These are phyloP conservation scores for Ascochyta lentis DNA, from an alignment of 2,329 filamentous ascomycete genomes.

Conservation along the genomic window DNA sequence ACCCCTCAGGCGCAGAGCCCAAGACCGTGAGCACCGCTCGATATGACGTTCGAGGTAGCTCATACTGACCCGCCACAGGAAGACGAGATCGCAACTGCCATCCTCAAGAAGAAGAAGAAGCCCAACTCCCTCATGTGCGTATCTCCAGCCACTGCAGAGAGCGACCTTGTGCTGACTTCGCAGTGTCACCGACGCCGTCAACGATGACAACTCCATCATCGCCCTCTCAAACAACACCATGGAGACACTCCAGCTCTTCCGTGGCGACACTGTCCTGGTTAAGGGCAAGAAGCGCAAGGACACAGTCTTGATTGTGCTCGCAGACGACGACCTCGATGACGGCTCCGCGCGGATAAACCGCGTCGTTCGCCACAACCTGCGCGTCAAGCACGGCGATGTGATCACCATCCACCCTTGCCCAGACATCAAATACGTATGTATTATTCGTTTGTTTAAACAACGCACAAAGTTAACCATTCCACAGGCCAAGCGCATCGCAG, in stretches of 20 bases:
- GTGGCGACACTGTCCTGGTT: constrained; percentile 95
- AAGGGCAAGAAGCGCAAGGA: constrained; percentile 99
- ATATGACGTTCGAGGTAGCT: constrained; percentile 16
- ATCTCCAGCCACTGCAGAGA: constrained; percentile 3
- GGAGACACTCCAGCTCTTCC: constrained; percentile 97
- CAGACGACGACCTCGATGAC: constrained; percentile 97
- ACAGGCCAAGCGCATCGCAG: constrained; percentile 97
- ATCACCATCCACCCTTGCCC: constrained; percentile 97
- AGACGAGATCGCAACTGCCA: constrained; percentile 92
- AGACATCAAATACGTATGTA: constrained; percentile 98
- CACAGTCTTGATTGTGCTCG: constrained; percentile 95
- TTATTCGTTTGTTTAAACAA: not conserved
- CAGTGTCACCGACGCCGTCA: constrained; percentile 96
- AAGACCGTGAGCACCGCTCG: constrained; percentile 68
- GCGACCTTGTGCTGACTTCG: constrained; percentile 36
- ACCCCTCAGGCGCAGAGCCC: constrained; percentile 85
- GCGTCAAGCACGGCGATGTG: constrained; percentile 98
- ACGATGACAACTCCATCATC: constrained; percentile 99
- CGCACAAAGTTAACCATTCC: constrained; percentile 28
- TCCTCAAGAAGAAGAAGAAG: constrained; percentile 99
- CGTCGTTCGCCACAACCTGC: constrained; percentile 96
- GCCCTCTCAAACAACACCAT: constrained; percentile 98
- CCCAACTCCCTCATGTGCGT: constrained; percentile 95
- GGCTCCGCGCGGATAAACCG: constrained; percentile 97
- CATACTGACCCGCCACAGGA: constrained; percentile 62